Conservation (phyloP, 2,329 filamentous ascomycete species). For the Colletotrichum liaoningense region DNA sequence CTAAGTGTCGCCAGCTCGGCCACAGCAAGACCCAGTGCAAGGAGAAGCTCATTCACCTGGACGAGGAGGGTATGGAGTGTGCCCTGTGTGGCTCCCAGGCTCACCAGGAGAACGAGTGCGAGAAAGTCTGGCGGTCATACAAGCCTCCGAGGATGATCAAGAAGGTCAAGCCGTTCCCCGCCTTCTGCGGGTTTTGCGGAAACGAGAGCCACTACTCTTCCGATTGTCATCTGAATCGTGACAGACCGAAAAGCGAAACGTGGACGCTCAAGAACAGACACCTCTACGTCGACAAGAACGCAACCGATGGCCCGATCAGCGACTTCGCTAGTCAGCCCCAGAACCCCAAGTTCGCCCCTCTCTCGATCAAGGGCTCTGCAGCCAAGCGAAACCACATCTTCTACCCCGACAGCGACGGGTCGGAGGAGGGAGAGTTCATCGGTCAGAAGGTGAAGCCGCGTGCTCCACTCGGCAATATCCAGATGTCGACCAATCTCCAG, state of each 20-base stretch:
- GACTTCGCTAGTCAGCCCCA: slow-evolving; percentile 42
- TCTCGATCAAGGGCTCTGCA: slow-evolving; percentile 47
- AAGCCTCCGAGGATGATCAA: slow-evolving; percentile 52
- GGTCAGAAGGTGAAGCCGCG: slow-evolving; percentile 48
- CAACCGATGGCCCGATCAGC: slow-evolving; percentile 52
- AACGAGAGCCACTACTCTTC: slow-evolving; percentile 64
- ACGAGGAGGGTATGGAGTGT: slow-evolving; percentile 68
- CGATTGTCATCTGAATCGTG: slow-evolving; percentile 57
- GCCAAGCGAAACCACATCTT: slow-evolving; percentile 53
- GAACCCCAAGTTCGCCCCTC: slow-evolving; percentile 37
- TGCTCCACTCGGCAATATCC: slow-evolving; percentile 48
- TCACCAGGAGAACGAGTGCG: slow-evolving; percentile 71
- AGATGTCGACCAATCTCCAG: slow-evolving; percentile 54
- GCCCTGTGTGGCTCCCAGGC: slow-evolving; percentile 66
- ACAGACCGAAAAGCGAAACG: slow-evolving; percentile 51
- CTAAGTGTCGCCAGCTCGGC: slow-evolving; percentile 72
- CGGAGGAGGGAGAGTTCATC: slow-evolving; percentile 56
- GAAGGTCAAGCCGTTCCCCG: slow-evolving; percentile 61
- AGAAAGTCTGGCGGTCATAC: slow-evolving; percentile 70
- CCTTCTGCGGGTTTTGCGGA: slow-evolving; percentile 69
- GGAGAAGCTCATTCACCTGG: slow-evolving; percentile 65
- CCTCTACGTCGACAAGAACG: slow-evolving; percentile 61
- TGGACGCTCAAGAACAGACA: slow-evolving; percentile 64
- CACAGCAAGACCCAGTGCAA: slow-evolving; percentile 64
- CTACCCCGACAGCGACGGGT: slow-evolving; percentile 60